phyloP scores from a whole-genome alignment of 345 rosid species.

The Aquilaria malaccensis region DNA sequence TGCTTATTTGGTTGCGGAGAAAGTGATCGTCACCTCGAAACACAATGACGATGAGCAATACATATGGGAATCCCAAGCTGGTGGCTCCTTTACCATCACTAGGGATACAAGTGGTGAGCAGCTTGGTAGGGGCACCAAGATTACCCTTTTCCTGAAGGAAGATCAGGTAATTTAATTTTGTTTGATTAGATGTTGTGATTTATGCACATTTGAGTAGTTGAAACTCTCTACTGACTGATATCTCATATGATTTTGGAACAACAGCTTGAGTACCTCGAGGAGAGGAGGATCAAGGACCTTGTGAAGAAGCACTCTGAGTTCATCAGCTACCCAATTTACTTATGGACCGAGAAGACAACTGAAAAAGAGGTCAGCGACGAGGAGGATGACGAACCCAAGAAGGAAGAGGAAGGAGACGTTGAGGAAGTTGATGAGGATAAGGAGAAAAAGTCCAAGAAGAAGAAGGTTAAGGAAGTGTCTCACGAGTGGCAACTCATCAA shows the following conservation, averaged over 20 bases:
- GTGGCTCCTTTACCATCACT: slow-evolving; percentile 84
- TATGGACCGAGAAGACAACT: slow-evolving; percentile 85
- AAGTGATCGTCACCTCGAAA: slow-evolving; percentile 68
- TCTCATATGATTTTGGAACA: neutral
- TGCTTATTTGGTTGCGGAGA: slow-evolving; percentile 86
- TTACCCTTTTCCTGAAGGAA: slow-evolving; percentile 70
- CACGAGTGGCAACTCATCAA: slow-evolving; percentile 82
- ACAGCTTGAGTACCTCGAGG: slow-evolving; percentile 78
- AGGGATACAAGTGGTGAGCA: slow-evolving; percentile 68
- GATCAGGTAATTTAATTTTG: slow-evolving; percentile 44
- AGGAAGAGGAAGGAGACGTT: slow-evolving; percentile 66
- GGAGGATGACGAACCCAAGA: slow-evolving; percentile 67
- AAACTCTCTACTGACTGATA: neutral
- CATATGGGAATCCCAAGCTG: slow-evolving; percentile 93
- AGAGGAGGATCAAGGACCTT: slow-evolving; percentile 86
- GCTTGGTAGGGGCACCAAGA: slow-evolving; percentile 89
- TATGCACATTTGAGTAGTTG: neutral
- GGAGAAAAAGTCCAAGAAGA: slow-evolving; percentile 63
- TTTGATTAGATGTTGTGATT: neutral
- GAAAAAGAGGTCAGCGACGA: slow-evolving; percentile 89
- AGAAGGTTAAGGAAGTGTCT: slow-evolving; percentile 86
- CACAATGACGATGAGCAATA: slow-evolving; percentile 88
- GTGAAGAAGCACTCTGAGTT: slow-evolving; percentile 94
- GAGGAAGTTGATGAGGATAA: slow-evolving; percentile 84
- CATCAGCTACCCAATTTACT: slow-evolving; percentile 79